A percentile compares a stretch with the other conserved stretches of the same genome.
phyloP scores from a whole-genome alignment of 2,329 filamentous ascomycete genomes.

The Epichloe hybrida region DNA sequence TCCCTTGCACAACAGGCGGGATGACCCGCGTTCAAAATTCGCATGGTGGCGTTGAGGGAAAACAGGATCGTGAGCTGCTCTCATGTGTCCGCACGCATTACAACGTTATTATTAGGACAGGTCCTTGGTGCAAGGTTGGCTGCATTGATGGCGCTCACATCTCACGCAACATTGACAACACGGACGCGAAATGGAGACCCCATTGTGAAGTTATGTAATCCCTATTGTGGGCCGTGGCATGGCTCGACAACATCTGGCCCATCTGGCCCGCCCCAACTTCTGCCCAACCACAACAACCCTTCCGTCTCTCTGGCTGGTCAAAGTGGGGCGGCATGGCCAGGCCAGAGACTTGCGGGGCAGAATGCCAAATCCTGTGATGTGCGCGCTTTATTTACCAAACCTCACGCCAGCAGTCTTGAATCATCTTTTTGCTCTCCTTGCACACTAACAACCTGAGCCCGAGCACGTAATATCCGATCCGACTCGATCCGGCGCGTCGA shows the following conservation, averaged over 20 bases:
- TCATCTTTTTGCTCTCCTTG: not conserved
- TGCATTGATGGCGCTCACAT: no score
- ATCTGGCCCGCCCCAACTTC: no score
- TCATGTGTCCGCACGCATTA: no score
- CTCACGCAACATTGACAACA: no score
- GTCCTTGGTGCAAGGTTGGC: no score
- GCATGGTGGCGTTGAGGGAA: not conserved
- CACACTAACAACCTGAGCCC: not conserved
- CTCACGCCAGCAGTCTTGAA: not conserved
- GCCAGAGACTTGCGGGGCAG: not conserved
- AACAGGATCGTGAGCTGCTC: no score
- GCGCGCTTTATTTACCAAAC: constrained; percentile 1
- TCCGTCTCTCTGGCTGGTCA: not conserved
- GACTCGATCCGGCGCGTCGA: not conserved
- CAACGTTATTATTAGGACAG: no score
- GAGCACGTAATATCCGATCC: not conserved
- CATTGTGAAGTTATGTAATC: no score
- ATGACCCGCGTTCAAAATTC: not conserved
- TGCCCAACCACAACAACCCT: no score
- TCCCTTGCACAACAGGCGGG: not conserved
- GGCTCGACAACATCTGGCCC: no score
- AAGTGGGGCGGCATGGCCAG: constrained; percentile 2
- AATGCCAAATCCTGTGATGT: constrained; percentile 1
- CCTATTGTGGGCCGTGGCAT: no score
- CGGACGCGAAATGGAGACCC: no score